Evolutionary conservation across 2,329 filamentous ascomycete species (phyloP).

Genomic region (Periconia sp.): DNA sequence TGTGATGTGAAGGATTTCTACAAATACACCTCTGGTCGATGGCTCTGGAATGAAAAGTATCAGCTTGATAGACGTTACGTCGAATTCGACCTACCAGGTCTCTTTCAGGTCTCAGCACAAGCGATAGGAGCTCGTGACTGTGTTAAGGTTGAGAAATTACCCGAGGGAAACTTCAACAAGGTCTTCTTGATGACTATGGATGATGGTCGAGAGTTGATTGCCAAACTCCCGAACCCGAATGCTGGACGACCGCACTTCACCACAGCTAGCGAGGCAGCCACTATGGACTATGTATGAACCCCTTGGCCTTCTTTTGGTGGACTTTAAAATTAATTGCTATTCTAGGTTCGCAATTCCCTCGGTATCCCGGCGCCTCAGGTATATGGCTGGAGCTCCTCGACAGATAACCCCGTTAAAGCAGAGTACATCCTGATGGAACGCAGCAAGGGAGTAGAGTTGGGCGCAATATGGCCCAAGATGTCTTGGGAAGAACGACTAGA

Average conservation of each 20-base stretch:
- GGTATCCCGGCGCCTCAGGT: slow-evolving; percentile 32
- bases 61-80: slow-evolving; percentile 18
- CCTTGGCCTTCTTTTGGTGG: slow-evolving; percentile 24
- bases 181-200: slow-evolving; percentile 38
- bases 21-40: slow-evolving; percentile 19
- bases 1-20: slow-evolving; percentile 48
- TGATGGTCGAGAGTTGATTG: slow-evolving; percentile 28
- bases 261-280: slow-evolving; percentile 38
- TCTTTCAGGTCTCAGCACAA: slow-evolving; percentile 16
- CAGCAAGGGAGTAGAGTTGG: slow-evolving; percentile 15
- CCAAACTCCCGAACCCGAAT: slow-evolving; percentile 38
- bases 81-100: slow-evolving; percentile 17
- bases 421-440: slow-evolving; percentile 28
- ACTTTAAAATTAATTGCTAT: slow-evolving; percentile 14
- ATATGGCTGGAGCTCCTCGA: slow-evolving; percentile 29
- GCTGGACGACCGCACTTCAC: slow-evolving; percentile 31
- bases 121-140: slow-evolving; percentile 15
- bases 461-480: slow-evolving; percentile 15
- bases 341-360: slow-evolving; percentile 30
- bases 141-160: slow-evolving; percentile 31
- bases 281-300: slow-evolving; percentile 34
- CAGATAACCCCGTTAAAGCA: slow-evolving; percentile 22
- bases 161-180: slow-evolving; percentile 44
- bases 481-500: slow-evolving; percentile 13
- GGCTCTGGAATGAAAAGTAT: slow-evolving; percentile 20